Evolutionary conservation across 768 basidiomycete species (phyloP).

Genomic region (Gymnopilus dilepis): DNA sequence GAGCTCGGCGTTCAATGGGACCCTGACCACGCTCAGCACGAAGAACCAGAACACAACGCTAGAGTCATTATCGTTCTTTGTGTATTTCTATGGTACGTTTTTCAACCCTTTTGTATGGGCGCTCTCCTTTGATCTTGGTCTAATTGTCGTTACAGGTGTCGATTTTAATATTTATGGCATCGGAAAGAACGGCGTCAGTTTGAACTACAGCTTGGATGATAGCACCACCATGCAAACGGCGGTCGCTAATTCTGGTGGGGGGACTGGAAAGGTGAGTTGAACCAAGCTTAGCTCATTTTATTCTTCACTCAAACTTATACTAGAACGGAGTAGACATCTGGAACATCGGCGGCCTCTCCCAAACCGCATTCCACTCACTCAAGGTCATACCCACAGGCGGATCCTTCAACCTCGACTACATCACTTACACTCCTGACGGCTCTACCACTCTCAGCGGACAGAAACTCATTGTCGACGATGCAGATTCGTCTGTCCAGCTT

Average conservation of each 20-base stretch:
- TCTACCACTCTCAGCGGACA: background rate
- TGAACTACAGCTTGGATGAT: constrained; percentile 6
- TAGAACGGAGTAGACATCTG: background rate
- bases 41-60: constrained; percentile 5
- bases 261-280: background rate
- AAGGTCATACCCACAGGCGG: background rate
- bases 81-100: constrained; percentile 2
- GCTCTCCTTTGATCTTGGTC: too few species aligned
- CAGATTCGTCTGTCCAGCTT: background rate
- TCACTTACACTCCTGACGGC: background rate
- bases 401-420: background rate
- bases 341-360: background rate
- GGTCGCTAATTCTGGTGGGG: background rate
- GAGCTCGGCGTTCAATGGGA: background rate
- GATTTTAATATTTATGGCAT: constrained; percentile 2
- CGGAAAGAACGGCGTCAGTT: background rate
- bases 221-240: background rate
- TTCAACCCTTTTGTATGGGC: background rate
- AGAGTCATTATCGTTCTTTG: background rate
- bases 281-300: background rate
- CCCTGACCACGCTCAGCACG: background rate
- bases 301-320: background rate
- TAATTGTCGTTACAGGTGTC: background rate
- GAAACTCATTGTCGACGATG: constrained; percentile 4
- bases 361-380: background rate